These are phyloP conservation scores for Claviceps africana DNA, from an alignment of 2,329 filamentous ascomycete species.

Conservation along the genomic window DNA sequence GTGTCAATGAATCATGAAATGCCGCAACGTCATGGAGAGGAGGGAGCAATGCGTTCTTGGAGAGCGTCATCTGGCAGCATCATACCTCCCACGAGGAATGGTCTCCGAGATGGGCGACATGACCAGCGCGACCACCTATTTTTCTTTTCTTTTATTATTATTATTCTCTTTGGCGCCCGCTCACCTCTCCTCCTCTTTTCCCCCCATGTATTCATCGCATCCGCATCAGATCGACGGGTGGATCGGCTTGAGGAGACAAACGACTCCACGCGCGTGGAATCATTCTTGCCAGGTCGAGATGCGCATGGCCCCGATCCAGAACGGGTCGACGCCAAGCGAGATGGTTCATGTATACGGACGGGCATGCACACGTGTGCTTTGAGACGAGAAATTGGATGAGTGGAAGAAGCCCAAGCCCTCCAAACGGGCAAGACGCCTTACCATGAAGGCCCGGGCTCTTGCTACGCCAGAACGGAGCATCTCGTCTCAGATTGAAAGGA, in stretches of 20 bases:
- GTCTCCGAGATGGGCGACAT: too few relatives aligned
- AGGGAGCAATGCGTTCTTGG: too few relatives aligned
- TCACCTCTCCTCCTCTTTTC: too few relatives aligned
- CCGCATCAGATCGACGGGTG: neutral
- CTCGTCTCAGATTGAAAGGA: neutral
- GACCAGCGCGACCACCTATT: too few relatives aligned
- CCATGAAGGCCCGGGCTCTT: neutral
- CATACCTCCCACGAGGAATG: too few relatives aligned
- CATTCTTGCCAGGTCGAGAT: neutral
- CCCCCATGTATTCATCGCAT: too few relatives aligned
- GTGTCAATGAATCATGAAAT: conserved; percentile 2
- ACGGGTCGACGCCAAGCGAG: too few relatives aligned
- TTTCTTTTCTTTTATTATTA: neutral
- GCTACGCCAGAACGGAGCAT: neutral
- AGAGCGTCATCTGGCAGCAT: too few relatives aligned
- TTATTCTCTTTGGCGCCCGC: too few relatives aligned
- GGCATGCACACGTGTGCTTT: too few relatives aligned
- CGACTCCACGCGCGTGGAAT: neutral
- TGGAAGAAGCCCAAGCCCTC: too few relatives aligned
- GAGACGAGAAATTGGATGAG: neutral
- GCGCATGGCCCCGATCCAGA: neutral
- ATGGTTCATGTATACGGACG: too few relatives aligned
- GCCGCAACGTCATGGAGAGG: conserved; percentile 1
- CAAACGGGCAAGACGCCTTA: neutral
- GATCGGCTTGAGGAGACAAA: neutral